A percentile compares a stretch with the other conserved stretches of the same genome.
These are phyloP conservation scores for Cercospora brassicicola DNA, from an alignment of 2,329 filamentous ascomycete species.

Conservation along the genomic window DNA sequence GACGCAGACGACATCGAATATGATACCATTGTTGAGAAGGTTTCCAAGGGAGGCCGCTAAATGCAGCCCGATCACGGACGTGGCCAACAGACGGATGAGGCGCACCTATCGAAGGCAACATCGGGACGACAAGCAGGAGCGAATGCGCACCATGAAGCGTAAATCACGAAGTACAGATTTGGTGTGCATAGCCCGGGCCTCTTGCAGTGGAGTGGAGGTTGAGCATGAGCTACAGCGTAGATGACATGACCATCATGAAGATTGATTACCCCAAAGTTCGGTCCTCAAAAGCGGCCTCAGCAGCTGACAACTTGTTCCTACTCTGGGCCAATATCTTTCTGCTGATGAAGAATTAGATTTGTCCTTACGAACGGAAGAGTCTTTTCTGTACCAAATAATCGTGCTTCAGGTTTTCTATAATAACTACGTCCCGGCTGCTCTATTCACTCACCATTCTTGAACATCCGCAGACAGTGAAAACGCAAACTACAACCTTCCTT, in stretches of 20 bases:
- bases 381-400: neutral
- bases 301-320: neutral
- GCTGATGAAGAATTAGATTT: neutral
- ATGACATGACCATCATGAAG: slow-evolving; percentile 13
- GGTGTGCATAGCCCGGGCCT: neutral
- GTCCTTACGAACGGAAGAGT: neutral
- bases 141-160: neutral
- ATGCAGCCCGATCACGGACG: neutral
- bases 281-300: neutral
- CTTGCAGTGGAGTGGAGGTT: neutral
- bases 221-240: slow-evolving; percentile 12
- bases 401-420: neutral
- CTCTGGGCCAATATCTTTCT: neutral
- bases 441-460: neutral
- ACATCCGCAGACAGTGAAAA: neutral
- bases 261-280: slow-evolving; percentile 6
- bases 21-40: slow-evolving; percentile 62
- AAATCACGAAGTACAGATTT: neutral
- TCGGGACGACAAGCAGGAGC: neutral
- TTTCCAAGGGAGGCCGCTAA: slow-evolving; percentile 53
- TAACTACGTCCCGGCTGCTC: neutral
- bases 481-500: neutral
- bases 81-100: neutral
- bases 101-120: neutral
- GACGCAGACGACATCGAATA: slow-evolving; percentile 80